phyloP scores from a whole-genome alignment of 306 rosid genomes.

The Oxytropis ochrocephala region DNA sequence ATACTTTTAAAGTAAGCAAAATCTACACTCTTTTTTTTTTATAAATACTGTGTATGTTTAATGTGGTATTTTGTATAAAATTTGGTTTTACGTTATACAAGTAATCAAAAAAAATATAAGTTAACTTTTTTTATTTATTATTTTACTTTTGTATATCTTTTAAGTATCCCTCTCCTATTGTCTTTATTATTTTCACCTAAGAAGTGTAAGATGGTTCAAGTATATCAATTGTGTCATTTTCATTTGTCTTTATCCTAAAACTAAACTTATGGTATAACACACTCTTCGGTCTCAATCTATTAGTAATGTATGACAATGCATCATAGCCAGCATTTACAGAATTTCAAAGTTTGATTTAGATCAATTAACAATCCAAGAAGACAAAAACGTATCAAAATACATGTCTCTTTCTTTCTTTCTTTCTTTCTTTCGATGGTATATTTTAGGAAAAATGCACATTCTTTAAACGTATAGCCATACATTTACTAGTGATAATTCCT shows the following conservation, averaged over 20 bases:
- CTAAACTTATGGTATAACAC: conserved; percentile 9
- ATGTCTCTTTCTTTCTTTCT: conserved; percentile 14
- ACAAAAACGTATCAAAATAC: conserved; percentile 16
- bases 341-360: conserved; percentile 22
- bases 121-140: neutral
- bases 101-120: no score
- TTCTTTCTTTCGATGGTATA: neutral
- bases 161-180: neutral
- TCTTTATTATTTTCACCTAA: neutral
- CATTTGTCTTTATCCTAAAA: conserved; percentile 11
- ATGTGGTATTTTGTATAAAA: neutral
- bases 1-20: no score
- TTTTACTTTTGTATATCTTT: neutral
- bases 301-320: conserved; percentile 19
- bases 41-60: neutral
- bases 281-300: conserved; percentile 16
- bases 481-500: neutral
- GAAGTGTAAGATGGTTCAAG: neutral
- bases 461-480: conserved; percentile 17
- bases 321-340: conserved; percentile 30
- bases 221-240: conserved; percentile 15
- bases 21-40: neutral
- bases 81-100: no score
- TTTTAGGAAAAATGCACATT: neutral
- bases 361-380: conserved; percentile 8